These are phyloP conservation scores for Tetrahymena thermophila DNA, from an alignment of 73 alveolate genomes.

Conservation along the genomic window DNA sequence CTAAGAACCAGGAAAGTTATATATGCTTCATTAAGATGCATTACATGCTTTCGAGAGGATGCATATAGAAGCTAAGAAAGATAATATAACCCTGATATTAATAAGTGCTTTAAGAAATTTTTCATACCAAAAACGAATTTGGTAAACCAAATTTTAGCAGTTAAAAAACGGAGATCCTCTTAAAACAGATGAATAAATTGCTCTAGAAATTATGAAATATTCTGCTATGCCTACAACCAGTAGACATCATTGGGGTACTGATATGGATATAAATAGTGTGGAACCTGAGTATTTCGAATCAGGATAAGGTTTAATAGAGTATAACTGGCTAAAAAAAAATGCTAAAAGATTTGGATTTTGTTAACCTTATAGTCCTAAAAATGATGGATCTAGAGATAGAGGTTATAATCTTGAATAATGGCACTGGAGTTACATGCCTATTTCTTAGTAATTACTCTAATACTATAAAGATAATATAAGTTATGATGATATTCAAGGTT, in stretches of 20 bases:
- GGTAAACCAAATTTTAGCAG: background rate
- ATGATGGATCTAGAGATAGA: background rate
- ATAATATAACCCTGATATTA: background rate
- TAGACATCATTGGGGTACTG: background rate
- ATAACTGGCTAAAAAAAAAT: background rate
- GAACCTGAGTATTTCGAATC: background rate
- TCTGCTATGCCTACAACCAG: constrained; percentile 2
- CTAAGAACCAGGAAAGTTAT: background rate
- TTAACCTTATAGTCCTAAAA: background rate
- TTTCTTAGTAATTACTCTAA: background rate
- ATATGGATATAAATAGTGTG: background rate
- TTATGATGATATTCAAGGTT: background rate
- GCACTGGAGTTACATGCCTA: background rate
- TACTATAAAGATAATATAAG: background rate
- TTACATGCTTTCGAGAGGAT: background rate
- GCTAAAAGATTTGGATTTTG: background rate
- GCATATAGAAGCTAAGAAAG: background rate
- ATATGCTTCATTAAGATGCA: background rate
- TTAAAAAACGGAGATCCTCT: background rate
- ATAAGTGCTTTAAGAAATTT: background rate
- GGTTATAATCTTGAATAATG: background rate
- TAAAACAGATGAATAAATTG: background rate
- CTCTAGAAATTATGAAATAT: background rate
- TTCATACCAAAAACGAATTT: background rate
- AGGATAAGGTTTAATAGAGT: background rate